Percentiles rank a stretch among this genome's conserved stretches.
These are phyloP conservation scores for Suillus tomentosus DNA, from an alignment of 768 basidiomycete genomes.

Conservation along the genomic window DNA sequence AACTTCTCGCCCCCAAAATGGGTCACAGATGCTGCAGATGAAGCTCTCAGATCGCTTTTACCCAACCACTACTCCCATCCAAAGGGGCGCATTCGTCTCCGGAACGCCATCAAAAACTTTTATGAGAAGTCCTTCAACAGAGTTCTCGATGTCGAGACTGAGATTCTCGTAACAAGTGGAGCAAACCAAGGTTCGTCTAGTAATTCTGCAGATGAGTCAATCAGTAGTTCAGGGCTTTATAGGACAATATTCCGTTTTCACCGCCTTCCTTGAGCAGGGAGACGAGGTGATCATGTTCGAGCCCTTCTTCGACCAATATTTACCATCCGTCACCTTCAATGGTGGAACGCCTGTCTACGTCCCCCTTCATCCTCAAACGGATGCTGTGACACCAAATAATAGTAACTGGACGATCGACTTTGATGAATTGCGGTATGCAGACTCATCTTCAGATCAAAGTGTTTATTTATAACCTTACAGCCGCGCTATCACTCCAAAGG, in stretches of 20 bases:
- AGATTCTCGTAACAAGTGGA: slow-evolving; percentile 94
- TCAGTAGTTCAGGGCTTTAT: slow-evolving; percentile 14
- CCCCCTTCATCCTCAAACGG: slow-evolving; percentile 85
- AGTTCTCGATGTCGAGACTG: slow-evolving; percentile 77
- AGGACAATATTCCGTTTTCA: slow-evolving; percentile 94
- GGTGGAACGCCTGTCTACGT: slow-evolving; percentile 93
- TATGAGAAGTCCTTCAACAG: slow-evolving; percentile 71
- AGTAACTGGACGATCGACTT: slow-evolving; percentile 90
- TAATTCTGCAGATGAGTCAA: not conserved
- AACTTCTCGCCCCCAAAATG: slow-evolving; percentile 85
- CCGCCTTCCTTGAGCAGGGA: slow-evolving; percentile 86
- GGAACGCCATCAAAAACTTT: slow-evolving; percentile 82
- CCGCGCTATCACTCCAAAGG: slow-evolving; percentile 80
- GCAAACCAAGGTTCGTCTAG: slow-evolving; percentile 83
- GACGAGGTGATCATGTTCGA: slow-evolving; percentile 99
- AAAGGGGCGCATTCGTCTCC: slow-evolving; percentile 82
- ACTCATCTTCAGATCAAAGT: not conserved
- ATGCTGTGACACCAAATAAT: slow-evolving; percentile 51
- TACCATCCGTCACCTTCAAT: slow-evolving; percentile 92
- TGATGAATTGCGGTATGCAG: slow-evolving; percentile 75
- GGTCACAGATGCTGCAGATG: slow-evolving; percentile 72
- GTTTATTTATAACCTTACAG: slow-evolving; percentile 36
- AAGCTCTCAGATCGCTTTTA: slow-evolving; percentile 61
- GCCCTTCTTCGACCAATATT: slow-evolving; percentile 96
- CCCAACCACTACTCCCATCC: slow-evolving; percentile 92